phyloP scores from a whole-genome alignment of 768 basidiomycete species.

The Boletus tomentosulus region DNA sequence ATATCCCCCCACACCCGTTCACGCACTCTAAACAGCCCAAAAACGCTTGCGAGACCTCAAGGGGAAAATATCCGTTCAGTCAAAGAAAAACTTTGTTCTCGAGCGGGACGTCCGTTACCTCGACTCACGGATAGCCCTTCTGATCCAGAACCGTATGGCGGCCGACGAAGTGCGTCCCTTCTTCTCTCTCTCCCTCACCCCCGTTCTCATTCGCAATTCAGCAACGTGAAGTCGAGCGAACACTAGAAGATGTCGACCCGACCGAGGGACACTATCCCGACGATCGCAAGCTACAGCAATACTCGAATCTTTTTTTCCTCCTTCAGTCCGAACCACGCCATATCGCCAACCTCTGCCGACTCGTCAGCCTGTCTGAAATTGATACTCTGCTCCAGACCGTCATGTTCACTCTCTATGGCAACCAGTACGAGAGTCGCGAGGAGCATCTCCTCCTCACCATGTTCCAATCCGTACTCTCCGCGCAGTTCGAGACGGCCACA shows the following conservation, averaged over 20 bases:
- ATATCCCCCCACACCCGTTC: not conserved
- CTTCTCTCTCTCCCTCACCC: not conserved
- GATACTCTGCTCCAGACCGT: conserved; percentile 99
- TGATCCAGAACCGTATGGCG: conserved; percentile 98
- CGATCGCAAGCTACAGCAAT: conserved; percentile 91
- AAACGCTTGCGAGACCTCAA: conserved; percentile 96
- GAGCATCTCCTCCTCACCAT: conserved; percentile 98
- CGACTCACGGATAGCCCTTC: conserved; percentile 92
- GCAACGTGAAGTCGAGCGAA: conserved; percentile 94
- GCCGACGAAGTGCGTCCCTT: conserved; percentile 72
- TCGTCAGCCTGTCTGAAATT: conserved; percentile 94
- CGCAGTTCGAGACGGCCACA: conserved; percentile 98
- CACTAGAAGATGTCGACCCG: conserved; percentile 93
- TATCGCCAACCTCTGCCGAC: conserved; percentile 91
- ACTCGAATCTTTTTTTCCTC: conserved; percentile 98
- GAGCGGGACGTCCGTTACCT: conserved; percentile 98
- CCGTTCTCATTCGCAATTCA: conserved; percentile 29
- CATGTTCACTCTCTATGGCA: conserved; percentile 99
- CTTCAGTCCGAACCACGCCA: conserved; percentile 97
- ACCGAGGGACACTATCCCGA: conserved; percentile 91
- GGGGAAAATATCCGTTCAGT: conserved; percentile 94
- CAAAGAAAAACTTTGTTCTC: conserved; percentile 99
- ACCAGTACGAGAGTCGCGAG: conserved; percentile 98
- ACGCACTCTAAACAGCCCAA: conserved; percentile 60
- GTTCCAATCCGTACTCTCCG: conserved; percentile 98